Evolutionary conservation across 2,329 filamentous ascomycete species (phyloP).

Genomic region (Emydomyces testavorans): DNA sequence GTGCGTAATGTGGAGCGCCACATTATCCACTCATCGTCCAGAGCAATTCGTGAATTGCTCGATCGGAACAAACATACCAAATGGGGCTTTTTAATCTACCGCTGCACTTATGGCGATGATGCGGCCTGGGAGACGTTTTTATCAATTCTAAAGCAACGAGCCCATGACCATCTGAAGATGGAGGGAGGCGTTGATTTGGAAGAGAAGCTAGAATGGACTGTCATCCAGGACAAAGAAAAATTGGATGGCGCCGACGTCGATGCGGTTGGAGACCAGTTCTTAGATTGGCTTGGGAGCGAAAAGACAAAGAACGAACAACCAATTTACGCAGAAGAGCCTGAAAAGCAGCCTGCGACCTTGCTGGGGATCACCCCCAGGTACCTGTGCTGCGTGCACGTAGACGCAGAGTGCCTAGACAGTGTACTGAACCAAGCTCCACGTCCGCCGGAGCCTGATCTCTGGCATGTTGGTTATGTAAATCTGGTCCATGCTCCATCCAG

Average conservation of each 20-base stretch:
- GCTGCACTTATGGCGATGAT: constrained; percentile 3
- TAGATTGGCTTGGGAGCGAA: neutral
- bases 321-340: neutral
- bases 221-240: constrained; percentile 5
- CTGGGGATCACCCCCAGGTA: constrained; percentile 2
- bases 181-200: neutral
- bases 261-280: neutral
- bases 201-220: constrained; percentile 4
- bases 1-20: neutral
- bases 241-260: constrained; percentile 1
- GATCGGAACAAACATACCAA: constrained; percentile 6
- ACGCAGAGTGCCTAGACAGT: constrained; percentile 4
- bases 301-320: neutral
- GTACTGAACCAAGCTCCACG: constrained; percentile 4
- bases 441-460: neutral
- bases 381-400: constrained; percentile 4
- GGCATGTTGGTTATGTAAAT: constrained; percentile 7
- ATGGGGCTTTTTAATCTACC: constrained; percentile 3
- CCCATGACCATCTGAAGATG: neutral
- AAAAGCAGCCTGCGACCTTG: neutral
- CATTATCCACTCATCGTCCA: neutral
- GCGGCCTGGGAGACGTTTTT: constrained; percentile 1
- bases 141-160: neutral
- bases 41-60: neutral
- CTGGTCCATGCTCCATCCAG: neutral